phyloP scores from a whole-genome alignment of 257 asterid genomes.

The Coffea canephora region DNA sequence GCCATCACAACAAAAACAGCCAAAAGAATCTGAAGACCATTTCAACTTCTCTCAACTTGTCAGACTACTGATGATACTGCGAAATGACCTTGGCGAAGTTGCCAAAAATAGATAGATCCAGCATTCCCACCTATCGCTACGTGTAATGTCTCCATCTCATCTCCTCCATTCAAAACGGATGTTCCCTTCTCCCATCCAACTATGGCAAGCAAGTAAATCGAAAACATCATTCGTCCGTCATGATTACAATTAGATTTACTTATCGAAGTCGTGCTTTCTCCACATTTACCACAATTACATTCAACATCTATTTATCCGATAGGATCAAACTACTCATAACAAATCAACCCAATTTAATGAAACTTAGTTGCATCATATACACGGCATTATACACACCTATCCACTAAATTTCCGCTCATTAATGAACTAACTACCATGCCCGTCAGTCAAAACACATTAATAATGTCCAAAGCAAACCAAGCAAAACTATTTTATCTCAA shows the following conservation, averaged over 20 bases:
- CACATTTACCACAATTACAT: neutral
- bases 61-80: neutral
- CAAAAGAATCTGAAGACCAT: neutral
- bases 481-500: neutral
- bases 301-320: neutral
- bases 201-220: neutral
- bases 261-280: neutral
- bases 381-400: neutral
- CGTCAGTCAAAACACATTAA: neutral
- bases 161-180: neutral
- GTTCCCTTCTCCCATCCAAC: neutral
- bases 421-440: neutral
- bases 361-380: neutral
- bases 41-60: neutral
- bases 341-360: neutral
- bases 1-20: neutral
- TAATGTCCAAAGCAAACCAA: neutral
- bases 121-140: neutral
- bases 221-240: neutral
- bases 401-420: neutral
- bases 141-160: neutral
- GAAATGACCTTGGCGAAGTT: neutral
- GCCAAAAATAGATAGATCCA: neutral
- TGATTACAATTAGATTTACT: neutral
- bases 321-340: neutral